Conservation (phyloP, 192 early-diverging fungal species). For the Diversispora epigaea region DNA sequence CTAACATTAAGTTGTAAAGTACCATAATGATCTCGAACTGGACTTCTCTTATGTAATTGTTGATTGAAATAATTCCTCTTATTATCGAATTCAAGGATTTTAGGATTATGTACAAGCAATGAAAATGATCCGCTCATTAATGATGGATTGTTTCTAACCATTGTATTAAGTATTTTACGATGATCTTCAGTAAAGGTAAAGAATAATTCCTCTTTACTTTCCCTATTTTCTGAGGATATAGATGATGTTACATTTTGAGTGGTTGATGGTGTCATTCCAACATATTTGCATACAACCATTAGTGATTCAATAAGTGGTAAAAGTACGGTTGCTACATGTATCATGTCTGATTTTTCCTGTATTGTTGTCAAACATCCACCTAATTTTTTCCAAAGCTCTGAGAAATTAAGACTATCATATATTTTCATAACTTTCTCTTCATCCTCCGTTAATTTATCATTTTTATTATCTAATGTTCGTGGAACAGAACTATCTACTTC, state of each 20-base stretch:
- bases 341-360: slow-evolving; percentile 74
- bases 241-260: slow-evolving; percentile 30
- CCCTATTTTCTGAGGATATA: slow-evolving; percentile 20
- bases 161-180: slow-evolving; percentile 93
- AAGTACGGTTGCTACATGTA: slow-evolving; percentile 88
- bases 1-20: slow-evolving; percentile 87
- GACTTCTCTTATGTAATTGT: slow-evolving; percentile 84
- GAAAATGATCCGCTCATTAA: slow-evolving; percentile 97
- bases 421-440: slow-evolving; percentile 52
- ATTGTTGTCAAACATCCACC: slow-evolving; percentile 74
- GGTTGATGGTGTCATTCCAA: slow-evolving; percentile 49
- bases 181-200: slow-evolving; percentile 89
- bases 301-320: slow-evolving; percentile 95
- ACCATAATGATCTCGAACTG: slow-evolving; percentile 60
- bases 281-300: slow-evolving; percentile 96
- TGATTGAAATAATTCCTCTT: slow-evolving; percentile 97
- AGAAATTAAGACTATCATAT: slow-evolving; percentile 54
- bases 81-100: slow-evolving; percentile 98
- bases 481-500: slow-evolving; percentile 38
- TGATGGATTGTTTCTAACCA: slow-evolving; percentile 96
- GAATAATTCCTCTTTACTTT: slow-evolving; percentile 71
- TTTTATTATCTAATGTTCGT: slow-evolving; percentile 41
- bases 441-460: slow-evolving; percentile 41
- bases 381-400: slow-evolving; percentile 74
- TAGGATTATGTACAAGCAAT: slow-evolving; percentile 93